phyloP scores from a whole-genome alignment of 202 grass and related monocot species.

The Carex arenaria region DNA sequence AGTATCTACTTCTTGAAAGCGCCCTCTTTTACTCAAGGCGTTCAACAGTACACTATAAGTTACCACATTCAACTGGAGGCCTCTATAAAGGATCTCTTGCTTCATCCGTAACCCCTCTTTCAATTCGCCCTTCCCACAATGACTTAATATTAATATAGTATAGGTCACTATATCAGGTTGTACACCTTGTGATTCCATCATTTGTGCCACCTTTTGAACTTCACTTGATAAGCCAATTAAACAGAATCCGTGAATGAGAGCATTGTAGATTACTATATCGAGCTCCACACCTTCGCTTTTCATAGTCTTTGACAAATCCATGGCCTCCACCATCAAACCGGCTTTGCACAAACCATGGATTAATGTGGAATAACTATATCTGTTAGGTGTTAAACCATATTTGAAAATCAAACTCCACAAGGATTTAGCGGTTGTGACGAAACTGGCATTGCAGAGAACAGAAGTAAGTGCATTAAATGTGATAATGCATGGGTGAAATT shows the following conservation, averaged over 20 bases:
- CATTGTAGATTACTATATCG: constrained; percentile 63
- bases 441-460: constrained; percentile 47
- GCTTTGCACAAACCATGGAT: constrained; percentile 77
- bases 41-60: constrained; percentile 84
- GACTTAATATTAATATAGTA: constrained; percentile 66
- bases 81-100: constrained; percentile 55
- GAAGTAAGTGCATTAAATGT: constrained; percentile 68
- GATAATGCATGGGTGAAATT: constrained; percentile 50
- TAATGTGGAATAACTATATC: constrained; percentile 65
- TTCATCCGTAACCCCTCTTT: constrained; percentile 72
- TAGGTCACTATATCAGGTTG: constrained; percentile 73
- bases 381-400: constrained; percentile 58
- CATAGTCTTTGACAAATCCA: constrained; percentile 40
- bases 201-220: constrained; percentile 51
- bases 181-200: constrained; percentile 61
- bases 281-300: constrained; percentile 44
- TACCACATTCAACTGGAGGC: constrained; percentile 78
- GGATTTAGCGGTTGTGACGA: constrained; percentile 57
- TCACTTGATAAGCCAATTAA: constrained; percentile 55
- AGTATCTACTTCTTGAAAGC: constrained; percentile 59
- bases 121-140: constrained; percentile 71
- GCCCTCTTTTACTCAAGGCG: constrained; percentile 62
- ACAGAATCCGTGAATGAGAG: constrained; percentile 69
- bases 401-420: constrained; percentile 75
- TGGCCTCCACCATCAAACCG: constrained; percentile 50